These are phyloP conservation scores for Apiospora pterosperma DNA, from an alignment of 2,329 filamentous ascomycete species.

Conservation along the genomic window DNA sequence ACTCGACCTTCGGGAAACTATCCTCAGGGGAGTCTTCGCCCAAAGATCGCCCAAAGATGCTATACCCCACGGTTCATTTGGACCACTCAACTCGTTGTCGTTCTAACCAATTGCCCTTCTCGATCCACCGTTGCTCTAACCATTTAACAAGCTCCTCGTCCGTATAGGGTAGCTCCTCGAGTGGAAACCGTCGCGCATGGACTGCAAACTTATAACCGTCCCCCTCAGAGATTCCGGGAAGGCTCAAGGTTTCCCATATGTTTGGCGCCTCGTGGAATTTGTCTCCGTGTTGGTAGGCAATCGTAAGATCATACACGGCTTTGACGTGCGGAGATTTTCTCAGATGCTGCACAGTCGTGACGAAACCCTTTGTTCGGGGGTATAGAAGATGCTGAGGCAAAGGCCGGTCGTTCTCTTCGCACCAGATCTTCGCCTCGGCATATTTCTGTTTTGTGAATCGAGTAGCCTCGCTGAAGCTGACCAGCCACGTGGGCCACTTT, in stretches of 20 bases:
- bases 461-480: constrained; percentile 63
- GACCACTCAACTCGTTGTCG: constrained; percentile 39
- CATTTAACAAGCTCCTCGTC: constrained; percentile 47
- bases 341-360: constrained; percentile 55
- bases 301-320: constrained; percentile 53
- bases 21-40: not conserved
- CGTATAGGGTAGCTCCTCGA: constrained; percentile 44
- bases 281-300: constrained; percentile 45
- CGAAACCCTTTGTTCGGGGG: constrained; percentile 58
- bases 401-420: constrained; percentile 43
- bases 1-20: not conserved
- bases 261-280: constrained; percentile 43
- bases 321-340: constrained; percentile 46
- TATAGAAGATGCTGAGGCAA: constrained; percentile 57
- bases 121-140: constrained; percentile 50
- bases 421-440: constrained; percentile 48
- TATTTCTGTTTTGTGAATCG: constrained; percentile 54
- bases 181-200: constrained; percentile 43
- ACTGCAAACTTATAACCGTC: constrained; percentile 47
- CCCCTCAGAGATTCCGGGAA: constrained; percentile 33
- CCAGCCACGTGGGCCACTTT: constrained; percentile 59
- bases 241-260: constrained; percentile 51
- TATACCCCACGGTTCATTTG: not conserved
- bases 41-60: not conserved
- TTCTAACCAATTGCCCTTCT: constrained; percentile 51